Conservation (phyloP, 1,284 basidiomycete species). For the Tilletia walkeri region DNA sequence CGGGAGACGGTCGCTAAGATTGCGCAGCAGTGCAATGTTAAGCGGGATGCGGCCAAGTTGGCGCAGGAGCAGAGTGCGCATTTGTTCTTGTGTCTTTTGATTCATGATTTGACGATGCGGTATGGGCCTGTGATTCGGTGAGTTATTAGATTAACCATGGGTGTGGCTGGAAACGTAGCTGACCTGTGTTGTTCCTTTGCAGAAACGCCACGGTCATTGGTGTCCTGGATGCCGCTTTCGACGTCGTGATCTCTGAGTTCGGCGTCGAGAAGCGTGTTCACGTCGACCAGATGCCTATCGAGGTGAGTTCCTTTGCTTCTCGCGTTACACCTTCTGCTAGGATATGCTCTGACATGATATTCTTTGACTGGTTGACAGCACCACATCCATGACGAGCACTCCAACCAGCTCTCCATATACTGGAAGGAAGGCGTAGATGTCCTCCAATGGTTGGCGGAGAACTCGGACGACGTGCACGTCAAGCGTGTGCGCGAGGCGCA, state of each 20-base stretch:
- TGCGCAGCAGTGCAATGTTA: conserved; percentile 72
- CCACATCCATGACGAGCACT: conserved; percentile 88
- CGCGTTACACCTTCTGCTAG: too few relatives aligned
- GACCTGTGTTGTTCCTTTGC: background rate
- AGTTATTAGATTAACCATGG: background rate
- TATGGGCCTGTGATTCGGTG: conserved; percentile 81
- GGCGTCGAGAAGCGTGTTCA: conserved; percentile 98
- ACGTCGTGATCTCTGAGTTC: conserved; percentile 88
- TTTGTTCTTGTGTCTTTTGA: conserved; percentile 87
- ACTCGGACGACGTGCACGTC: conserved; percentile 66
- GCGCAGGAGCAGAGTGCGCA: conserved; percentile 96
- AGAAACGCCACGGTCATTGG: conserved; percentile 88
- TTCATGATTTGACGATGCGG: conserved; percentile 84
- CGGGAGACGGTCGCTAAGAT: conserved; percentile 94
- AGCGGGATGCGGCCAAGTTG: conserved; percentile 80
- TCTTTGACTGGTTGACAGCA: conserved; percentile 62
- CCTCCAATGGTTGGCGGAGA: conserved; percentile 87
- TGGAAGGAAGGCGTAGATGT: conserved; percentile 67
- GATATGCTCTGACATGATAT: too few relatives aligned
- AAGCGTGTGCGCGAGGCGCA: conserved; percentile 39
- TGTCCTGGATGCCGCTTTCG: conserved; percentile 92
- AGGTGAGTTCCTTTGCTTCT: conserved; percentile 19
- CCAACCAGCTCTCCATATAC: conserved; percentile 81
- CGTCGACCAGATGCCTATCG: conserved; percentile 88
- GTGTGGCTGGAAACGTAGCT: background rate